phyloP scores from a whole-genome alignment of 805 yeast species.

The Schwanniomyces vanrijiae region DNA sequence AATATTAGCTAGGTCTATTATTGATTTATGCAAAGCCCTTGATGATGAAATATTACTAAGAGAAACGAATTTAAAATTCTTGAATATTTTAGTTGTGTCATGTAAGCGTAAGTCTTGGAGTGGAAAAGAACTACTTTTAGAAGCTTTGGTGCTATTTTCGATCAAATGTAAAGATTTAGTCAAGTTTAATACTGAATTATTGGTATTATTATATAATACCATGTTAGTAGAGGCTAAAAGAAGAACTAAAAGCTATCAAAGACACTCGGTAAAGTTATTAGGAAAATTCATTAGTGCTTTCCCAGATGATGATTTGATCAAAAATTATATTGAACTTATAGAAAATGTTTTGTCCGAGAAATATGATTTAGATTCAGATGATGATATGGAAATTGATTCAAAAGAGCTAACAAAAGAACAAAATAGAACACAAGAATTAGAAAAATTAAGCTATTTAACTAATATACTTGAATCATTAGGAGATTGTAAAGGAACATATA shows the following conservation, averaged over 20 bases:
- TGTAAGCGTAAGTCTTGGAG: slow-evolving; percentile 80
- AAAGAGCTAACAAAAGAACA: neutral
- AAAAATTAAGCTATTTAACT: slow-evolving; percentile 34
- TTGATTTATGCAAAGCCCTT: slow-evolving; percentile 52
- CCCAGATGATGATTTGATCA: slow-evolving; percentile 30
- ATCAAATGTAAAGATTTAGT: slow-evolving; percentile 44
- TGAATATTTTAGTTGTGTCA: slow-evolving; percentile 56
- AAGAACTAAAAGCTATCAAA: slow-evolving; percentile 63
- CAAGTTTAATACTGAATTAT: slow-evolving; percentile 23
- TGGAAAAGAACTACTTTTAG: slow-evolving; percentile 78
- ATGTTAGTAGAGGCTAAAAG: slow-evolving; percentile 64
- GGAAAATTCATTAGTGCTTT: slow-evolving; percentile 49
- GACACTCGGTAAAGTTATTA: slow-evolving; percentile 50
- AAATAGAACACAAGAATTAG: slow-evolving; percentile 48
- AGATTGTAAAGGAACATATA: neutral
- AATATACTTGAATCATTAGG: slow-evolving; percentile 35
- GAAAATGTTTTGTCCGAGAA: slow-evolving; percentile 36
- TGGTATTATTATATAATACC: slow-evolving; percentile 39
- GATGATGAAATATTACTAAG: slow-evolving; percentile 27
- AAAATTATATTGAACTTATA: slow-evolving; percentile 37
- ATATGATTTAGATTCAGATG: slow-evolving; percentile 31
- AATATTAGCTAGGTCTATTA: slow-evolving; percentile 67
- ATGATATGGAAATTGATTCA: slow-evolving; percentile 22
- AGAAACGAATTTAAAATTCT: slow-evolving; percentile 28
- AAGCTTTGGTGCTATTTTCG: slow-evolving; percentile 63